Evolutionary conservation across 768 basidiomycete genomes (phyloP).

Genomic region (Rhizopogon roseolus): DNA sequence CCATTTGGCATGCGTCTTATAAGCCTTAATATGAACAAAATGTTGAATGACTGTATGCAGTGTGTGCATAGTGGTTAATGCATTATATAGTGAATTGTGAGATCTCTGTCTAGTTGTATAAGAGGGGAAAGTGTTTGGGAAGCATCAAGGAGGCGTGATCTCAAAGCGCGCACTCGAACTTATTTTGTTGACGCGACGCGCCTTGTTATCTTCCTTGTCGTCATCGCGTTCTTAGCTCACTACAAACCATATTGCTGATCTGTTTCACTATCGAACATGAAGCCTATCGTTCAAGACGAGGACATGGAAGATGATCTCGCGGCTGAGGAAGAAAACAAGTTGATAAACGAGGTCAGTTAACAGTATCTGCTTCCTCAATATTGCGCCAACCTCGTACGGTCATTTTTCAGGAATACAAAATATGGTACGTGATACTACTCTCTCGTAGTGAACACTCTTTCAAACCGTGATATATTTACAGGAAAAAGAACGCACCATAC

Average conservation of each 20-base stretch:
- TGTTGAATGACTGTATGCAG: background rate
- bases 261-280: constrained; percentile 29
- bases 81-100: too few relatives aligned
- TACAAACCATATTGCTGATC: background rate
- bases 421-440: constrained; percentile 45
- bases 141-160: background rate
- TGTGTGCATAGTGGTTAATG: background rate
- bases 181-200: constrained; percentile 20
- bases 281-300: constrained; percentile 43
- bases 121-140: background rate
- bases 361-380: background rate
- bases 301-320: constrained; percentile 77
- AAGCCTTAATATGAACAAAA: background rate
- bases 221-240: background rate
- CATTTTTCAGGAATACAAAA: constrained; percentile 71
- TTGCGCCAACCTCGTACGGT: constrained; percentile 5
- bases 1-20: background rate
- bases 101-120: too few relatives aligned
- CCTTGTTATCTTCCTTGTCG: constrained; percentile 3
- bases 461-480: constrained; percentile 23
- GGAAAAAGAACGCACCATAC: constrained; percentile 97
- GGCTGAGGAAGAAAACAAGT: constrained; percentile 83
- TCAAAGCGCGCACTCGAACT: background rate
- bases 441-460: background rate
- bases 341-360: constrained; percentile 73